Conservation (phyloP, 2,329 filamentous ascomycete species). For the Hymenoscyphus fraxineus region DNA sequence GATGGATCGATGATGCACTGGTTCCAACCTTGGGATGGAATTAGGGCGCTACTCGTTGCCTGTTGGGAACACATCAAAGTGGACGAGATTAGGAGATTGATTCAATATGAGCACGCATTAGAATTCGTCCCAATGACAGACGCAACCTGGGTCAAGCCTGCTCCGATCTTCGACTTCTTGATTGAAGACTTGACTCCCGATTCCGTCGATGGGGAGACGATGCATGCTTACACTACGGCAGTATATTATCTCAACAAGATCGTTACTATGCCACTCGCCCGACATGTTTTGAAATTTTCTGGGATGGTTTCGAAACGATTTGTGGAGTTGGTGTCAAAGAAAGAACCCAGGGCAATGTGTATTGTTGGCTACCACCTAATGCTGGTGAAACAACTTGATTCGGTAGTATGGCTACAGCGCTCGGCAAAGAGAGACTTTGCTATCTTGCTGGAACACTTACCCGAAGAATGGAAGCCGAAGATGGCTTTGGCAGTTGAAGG, state of each 20-base stretch:
- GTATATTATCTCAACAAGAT: conserved; percentile 61
- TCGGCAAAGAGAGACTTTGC: conserved; percentile 61
- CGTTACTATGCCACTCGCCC: conserved; percentile 52
- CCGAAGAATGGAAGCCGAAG: conserved; percentile 20
- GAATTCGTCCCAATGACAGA: neutral
- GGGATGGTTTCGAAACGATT: conserved; percentile 59
- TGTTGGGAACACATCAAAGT: conserved; percentile 60
- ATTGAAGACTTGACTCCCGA: conserved; percentile 36
- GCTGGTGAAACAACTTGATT: conserved; percentile 57
- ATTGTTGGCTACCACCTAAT: conserved; percentile 66
- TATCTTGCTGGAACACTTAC: conserved; percentile 36
- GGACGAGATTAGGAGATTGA: conserved; percentile 34
- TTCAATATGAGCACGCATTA: conserved; percentile 9
- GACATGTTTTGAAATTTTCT: conserved; percentile 57
- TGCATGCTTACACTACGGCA: conserved; percentile 56
- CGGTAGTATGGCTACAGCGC: conserved; percentile 65
- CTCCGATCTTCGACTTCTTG: conserved; percentile 19
- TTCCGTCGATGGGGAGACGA: conserved; percentile 32
- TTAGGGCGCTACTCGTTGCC: conserved; percentile 57
- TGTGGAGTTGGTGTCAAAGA: conserved; percentile 54
- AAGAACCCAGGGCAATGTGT: conserved; percentile 57
- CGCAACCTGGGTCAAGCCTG: neutral
- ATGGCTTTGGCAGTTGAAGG: conserved; percentile 23
- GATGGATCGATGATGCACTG: conserved; percentile 47
- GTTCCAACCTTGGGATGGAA: conserved; percentile 62